Conservation (phyloP, 352 stramenopile species). For the Pythium apleroticum region DNA sequence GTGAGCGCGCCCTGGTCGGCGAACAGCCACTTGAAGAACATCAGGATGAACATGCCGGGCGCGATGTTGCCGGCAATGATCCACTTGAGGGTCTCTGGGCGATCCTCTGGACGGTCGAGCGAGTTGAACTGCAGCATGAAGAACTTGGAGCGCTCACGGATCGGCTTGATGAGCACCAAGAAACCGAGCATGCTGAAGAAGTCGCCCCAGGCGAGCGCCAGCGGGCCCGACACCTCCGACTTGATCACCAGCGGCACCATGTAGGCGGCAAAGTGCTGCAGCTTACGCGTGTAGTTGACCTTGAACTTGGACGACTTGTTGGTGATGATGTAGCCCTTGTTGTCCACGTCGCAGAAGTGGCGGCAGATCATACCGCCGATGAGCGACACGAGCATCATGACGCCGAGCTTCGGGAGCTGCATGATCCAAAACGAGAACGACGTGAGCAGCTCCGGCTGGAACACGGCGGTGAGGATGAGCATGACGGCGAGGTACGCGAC, state of each 20-base stretch:
- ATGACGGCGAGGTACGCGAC: conserved; percentile 40
- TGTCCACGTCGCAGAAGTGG: conserved; percentile 82
- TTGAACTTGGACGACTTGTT: conserved; percentile 77
- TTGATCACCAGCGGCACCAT: conserved; percentile 79
- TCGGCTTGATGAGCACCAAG: conserved; percentile 80
- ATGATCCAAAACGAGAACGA: conserved; percentile 27
- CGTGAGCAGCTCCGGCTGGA: conserved; percentile 41
- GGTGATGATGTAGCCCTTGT: conserved; percentile 84
- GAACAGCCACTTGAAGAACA: conserved; percentile 88
- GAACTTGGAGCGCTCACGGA: conserved; percentile 74
- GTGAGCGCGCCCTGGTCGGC: conserved; percentile 37
- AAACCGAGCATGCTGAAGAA: conserved; percentile 83
- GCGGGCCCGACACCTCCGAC: conserved; percentile 47
- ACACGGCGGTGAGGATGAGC: conserved; percentile 48
- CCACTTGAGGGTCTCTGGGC: conserved; percentile 44
- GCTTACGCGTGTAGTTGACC: conserved; percentile 87
- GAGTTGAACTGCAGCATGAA: conserved; percentile 91
- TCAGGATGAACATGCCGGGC: conserved; percentile 66
- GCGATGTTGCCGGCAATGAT: conserved; percentile 51
- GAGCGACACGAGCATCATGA: conserved; percentile 71
- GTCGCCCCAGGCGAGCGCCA: conserved; percentile 78
- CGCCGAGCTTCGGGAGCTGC: conserved; percentile 51
- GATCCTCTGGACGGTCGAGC: conserved; percentile 81
- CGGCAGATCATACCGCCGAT: conserved; percentile 78
- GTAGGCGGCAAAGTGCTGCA: conserved; percentile 78